Evolutionary conservation across 768 basidiomycete species (phyloP).

Genomic region (Pleurotus salmoneostramineus): DNA sequence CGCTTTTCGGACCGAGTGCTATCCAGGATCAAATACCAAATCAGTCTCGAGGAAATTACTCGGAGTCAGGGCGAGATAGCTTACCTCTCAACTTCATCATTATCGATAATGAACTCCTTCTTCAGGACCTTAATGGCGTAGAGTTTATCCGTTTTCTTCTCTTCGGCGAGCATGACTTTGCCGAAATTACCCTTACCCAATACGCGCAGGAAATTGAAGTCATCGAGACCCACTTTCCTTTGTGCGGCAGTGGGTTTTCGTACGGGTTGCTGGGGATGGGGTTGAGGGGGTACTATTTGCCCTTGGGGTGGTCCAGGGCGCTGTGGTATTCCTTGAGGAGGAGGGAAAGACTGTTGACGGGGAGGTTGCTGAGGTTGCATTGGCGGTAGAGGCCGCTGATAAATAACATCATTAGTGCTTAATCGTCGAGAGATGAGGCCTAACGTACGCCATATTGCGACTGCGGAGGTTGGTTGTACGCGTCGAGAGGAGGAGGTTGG

Average conservation of each 20-base stretch:
- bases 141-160: constrained; percentile 84
- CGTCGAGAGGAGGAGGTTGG: constrained; percentile 8
- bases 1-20: constrained; percentile 99
- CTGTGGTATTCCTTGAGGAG: background rate
- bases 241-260: constrained; percentile 44
- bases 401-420: constrained; percentile 7
- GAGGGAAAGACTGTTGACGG: constrained; percentile 10
- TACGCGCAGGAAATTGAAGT: constrained; percentile 98
- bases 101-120: constrained; percentile 99
- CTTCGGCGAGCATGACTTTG: constrained; percentile 99
- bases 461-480: background rate
- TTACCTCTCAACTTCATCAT: constrained; percentile 98
- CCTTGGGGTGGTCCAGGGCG: constrained; percentile 24
- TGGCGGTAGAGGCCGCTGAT: constrained; percentile 17
- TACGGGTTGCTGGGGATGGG: constrained; percentile 29
- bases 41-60: background rate
- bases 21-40: constrained; percentile 9
- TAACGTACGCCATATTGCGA: constrained; percentile 4
- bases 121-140: constrained; percentile 99
- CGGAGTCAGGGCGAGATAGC: constrained; percentile 11
- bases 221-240: constrained; percentile 93
- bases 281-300: constrained; percentile 27
- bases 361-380: constrained; percentile 15
- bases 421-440: background rate
- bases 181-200: constrained; percentile 99